Evolutionary conservation across 164 flowering plant species (phyloP), one percentile per base, ranked within the genome.

Genomic region (Echeveria elegans): DNA sequence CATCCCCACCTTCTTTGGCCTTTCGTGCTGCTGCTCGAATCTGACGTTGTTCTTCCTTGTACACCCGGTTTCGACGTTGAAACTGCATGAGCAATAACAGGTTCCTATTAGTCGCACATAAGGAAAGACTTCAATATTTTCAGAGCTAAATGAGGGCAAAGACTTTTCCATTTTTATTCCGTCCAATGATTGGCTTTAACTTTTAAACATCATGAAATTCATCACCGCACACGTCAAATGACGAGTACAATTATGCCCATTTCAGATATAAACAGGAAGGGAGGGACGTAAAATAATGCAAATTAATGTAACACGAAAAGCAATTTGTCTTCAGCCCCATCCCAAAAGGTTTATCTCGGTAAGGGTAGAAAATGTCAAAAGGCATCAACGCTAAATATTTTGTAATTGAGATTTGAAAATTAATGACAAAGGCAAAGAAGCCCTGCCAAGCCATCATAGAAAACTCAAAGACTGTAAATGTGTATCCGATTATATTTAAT

Each of bases 11-110:
- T 72, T 75, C 89, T 70, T 83, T 81, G 63, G 75, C 88, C 72
- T 86, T 86, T 69, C 80, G 78, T 34, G 86, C 88, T 68, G 94
- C 92, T 61, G 93, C 96, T 75, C 98, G 78, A 66, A 90, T 66
- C 73, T 90, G 91, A 28, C 96, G 90, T 65, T 92, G 98, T 79
- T 92, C 96, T 76, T 92, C 98, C 77, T 92, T 92, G 81, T 87
- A 92, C 61, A 92, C 72, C 48, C 96, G 82, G 69, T 92, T 92
- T 73, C 98, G 82, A 56, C 98, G 82, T 76, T 88, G 88, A 63
- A 79, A 92, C 98, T 90, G 87, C 71, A 43, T 43, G 3, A 82
- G 73, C 31, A 71, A 43, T 60, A 11, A 45, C 37, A 10, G 37
- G 2, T 5, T 30, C 65, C 31, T 52, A 58, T 56, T 56, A 56